Evolutionary conservation across 768 basidiomycete genomes (phyloP), one percentile per base, ranked within the genome.

Genomic region (Phaeolepiota aurea): DNA sequence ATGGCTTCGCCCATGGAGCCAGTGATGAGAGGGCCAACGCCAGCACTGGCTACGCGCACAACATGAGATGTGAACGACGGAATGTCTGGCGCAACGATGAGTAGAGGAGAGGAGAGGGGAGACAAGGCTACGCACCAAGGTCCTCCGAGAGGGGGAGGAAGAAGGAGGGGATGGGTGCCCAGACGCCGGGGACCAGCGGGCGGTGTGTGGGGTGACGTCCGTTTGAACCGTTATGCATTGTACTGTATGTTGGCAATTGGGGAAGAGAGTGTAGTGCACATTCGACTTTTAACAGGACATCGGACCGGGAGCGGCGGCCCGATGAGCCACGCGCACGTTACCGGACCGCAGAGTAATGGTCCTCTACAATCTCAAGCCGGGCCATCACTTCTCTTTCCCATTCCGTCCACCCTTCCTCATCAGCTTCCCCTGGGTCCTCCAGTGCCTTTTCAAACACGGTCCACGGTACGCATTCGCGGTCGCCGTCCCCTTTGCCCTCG

Each of bases 1-100:
- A 78, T 72, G 14, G 85, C 88, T 57, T 93, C 90, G 48, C 90
- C 82, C 86, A 87, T 87, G 3, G 86, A 83, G 13, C 89, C 89
- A 22, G 79, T 72, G 37, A 90, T 65, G 45, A 93, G 64, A 12
- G 83, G 83, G 5, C 64, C 72, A 47, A 87, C 79, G 18, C 85
- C 85, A 10, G 77, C 80, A 37, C 63, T 61, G 5, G 83, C 87
- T 35, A 79, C 62, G 32, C 68, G 70, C 40, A 75, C 63, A 32
- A 87, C 69, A 61, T 90, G 88, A 5, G 64, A 59, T 52, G 80
- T 71, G 50, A 91, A 84, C 0, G 82, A 58, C 11, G 68, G 66
- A 22, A 91, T 56, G 60, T 92, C 89, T 64, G 38, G 16, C 25
- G 20, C 11, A 13, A 25, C 13, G n/a, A 13, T 20, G 28, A 12